Evolutionary conservation across 2,329 filamentous ascomycete species (phyloP), one percentile per base, ranked within the genome.

Genomic region (Diaporthe sp.): DNA sequence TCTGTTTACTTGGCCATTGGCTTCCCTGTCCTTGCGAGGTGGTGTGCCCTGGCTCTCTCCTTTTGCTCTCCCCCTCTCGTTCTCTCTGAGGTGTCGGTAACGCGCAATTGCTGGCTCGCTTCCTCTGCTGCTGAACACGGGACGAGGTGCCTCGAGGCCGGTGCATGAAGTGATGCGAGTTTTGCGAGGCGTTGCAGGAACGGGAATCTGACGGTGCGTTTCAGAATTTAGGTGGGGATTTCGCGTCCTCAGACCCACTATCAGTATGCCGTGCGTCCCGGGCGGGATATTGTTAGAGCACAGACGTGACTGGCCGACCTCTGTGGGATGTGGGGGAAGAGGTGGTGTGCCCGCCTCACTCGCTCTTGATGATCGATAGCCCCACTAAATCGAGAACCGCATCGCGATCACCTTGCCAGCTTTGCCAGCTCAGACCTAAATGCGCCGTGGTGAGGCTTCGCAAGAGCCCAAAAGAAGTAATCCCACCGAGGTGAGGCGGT

Each of bases 141-240:
- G 13, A 31, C 6, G 58, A 31, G 58, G 58, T 39, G 37, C 58
- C 37, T n/a, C n/a, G 20, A 47, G 22, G 20, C 17, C 25, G 22
- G 34, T n/a, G 65, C 65, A 70, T 70, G 65, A 70, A 70, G 31
- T 70, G 65, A 70, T 37, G 65, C 34, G 65, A 53, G 31, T 68
- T 68, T 67, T 53, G 65, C 63, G 47, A 68, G 63, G 63, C 28
- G 63, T 53, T 68, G 63, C 63, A 68, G 63, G 63, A 68, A 68
- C n/a, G 20, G 47, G 20, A 17, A 39, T 55, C 65, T 53, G 20
- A 70, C 65, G 65, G 63, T 67, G 61, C 61, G 61, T 65, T 65
- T 65, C 61, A 65, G 61, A 34, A 65, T 28, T 65, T 34, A 13
- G 42, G 42, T 65, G 61, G 61, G 28, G 61, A 65, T 34, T 34